Conservation (phyloP, 768 basidiomycete genomes). For the Mrakia gelida region DNA sequence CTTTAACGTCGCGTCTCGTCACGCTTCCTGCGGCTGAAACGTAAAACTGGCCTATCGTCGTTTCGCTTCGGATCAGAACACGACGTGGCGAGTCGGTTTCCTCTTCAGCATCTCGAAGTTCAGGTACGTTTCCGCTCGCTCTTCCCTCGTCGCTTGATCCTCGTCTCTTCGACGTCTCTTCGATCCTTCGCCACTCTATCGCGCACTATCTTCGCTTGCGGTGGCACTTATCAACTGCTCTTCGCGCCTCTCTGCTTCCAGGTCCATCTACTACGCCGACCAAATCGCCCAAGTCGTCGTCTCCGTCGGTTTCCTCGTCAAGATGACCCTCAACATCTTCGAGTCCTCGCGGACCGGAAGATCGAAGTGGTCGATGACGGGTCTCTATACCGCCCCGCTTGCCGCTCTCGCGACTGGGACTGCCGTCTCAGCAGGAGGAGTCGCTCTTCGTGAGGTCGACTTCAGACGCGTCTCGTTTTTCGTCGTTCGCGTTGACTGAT, state of each 20-base stretch:
- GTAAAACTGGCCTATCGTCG: not conserved
- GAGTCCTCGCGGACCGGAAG: not conserved
- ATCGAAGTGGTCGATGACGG: not conserved
- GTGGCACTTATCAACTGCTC: too few relatives aligned
- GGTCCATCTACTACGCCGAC: slow-evolving; percentile 4
- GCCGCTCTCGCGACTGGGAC: not conserved
- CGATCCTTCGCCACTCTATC: too few relatives aligned
- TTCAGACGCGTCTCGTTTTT: not conserved
- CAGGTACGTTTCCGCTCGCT: not conserved
- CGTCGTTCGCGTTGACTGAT: not conserved
- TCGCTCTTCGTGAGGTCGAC: not conserved
- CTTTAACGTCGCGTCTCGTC: too few relatives aligned
- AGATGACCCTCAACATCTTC: not conserved
- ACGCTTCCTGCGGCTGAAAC: not conserved
- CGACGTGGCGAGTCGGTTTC: slow-evolving; percentile 10
- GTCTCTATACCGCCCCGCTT: not conserved
- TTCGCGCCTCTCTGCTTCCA: not conserved
- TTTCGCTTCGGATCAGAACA: not conserved
- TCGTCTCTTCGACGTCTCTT: not conserved
- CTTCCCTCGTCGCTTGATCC: not conserved
- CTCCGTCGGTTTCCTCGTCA: not conserved
- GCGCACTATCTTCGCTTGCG: too few relatives aligned
- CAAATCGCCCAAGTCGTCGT: slow-evolving; percentile 13
- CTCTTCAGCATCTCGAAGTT: slow-evolving; percentile 12
- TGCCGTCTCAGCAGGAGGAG: not conserved